Conservation (phyloP, 1,284 basidiomycete species). For the Marasmius sp. region DNA sequence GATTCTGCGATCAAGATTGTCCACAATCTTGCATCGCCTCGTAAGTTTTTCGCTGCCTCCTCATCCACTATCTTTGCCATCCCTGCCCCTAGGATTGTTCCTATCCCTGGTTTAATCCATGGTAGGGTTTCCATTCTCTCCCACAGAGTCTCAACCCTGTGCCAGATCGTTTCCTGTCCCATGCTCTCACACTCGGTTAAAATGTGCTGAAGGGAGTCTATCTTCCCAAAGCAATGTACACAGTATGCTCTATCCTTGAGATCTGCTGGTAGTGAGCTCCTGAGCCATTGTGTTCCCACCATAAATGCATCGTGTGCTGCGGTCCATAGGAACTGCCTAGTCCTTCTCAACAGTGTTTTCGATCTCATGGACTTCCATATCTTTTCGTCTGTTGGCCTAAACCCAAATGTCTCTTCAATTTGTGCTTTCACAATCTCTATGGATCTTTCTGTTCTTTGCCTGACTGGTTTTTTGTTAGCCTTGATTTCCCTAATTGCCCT, state of each 20-base stretch:
- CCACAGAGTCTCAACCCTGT: constrained; percentile 18
- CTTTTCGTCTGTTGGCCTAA: background rate
- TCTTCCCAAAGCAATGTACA: background rate
- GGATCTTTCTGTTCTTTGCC: background rate
- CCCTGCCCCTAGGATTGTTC: constrained; percentile 11
- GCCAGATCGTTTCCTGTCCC: constrained; percentile 23
- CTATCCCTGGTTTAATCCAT: constrained; percentile 6
- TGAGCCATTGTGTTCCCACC: constrained; percentile 18
- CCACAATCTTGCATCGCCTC: background rate
- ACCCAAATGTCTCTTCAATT: background rate
- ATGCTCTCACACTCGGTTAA: constrained; percentile 22
- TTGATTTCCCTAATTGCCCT: background rate
- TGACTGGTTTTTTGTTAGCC: background rate
- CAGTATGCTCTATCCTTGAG: background rate
- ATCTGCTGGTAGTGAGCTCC: background rate
- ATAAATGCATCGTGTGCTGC: constrained; percentile 23
- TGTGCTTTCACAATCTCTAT: constrained; percentile 1
- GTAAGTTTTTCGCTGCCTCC: background rate
- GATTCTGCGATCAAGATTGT: background rate
- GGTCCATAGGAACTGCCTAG: constrained; percentile 29
- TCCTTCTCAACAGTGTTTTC: constrained; percentile 17
- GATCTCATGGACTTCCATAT: constrained; percentile 13
- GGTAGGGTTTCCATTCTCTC: background rate
- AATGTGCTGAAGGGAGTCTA: constrained; percentile 25
- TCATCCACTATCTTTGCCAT: background rate